Conservation (phyloP, 257 asterid species). For the Nicotiana tomentosiformis region DNA sequence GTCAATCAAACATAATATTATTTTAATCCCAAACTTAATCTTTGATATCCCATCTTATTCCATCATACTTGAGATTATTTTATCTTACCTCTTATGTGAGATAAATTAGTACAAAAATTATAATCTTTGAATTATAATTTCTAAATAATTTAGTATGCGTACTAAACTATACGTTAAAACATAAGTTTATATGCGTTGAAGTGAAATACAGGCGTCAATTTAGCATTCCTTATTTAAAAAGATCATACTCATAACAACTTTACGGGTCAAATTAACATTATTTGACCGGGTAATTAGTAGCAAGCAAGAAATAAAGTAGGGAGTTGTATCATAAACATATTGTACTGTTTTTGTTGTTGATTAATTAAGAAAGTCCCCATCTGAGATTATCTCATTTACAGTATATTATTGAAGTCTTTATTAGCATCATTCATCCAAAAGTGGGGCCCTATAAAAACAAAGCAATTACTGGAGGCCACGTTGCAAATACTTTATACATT, state of each 20-base stretch:
- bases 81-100: too few species aligned
- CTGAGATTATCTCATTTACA: neutral
- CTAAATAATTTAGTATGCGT: too few species aligned
- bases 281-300: neutral
- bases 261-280: neutral
- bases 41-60: too few species aligned
- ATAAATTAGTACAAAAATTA: too few species aligned
- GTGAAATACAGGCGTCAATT: too few species aligned
- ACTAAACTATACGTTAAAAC: too few species aligned
- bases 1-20: too few species aligned
- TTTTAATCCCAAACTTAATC: too few species aligned
- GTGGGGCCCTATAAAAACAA: neutral
- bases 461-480: neutral
- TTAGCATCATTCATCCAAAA: neutral
- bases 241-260: neutral
- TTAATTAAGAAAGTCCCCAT: neutral
- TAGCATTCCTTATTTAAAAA: neutral
- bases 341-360: neutral
- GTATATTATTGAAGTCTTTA: neutral
- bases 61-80: too few species aligned
- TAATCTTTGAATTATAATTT: too few species aligned
- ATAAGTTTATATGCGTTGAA: too few species aligned
- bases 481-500: neutral
- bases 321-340: neutral
- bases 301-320: neutral